A percentile compares a stretch with the other conserved stretches of the same genome.
Conservation (phyloP, 257 asterid species). For the Asclepias syriaca region DNA sequence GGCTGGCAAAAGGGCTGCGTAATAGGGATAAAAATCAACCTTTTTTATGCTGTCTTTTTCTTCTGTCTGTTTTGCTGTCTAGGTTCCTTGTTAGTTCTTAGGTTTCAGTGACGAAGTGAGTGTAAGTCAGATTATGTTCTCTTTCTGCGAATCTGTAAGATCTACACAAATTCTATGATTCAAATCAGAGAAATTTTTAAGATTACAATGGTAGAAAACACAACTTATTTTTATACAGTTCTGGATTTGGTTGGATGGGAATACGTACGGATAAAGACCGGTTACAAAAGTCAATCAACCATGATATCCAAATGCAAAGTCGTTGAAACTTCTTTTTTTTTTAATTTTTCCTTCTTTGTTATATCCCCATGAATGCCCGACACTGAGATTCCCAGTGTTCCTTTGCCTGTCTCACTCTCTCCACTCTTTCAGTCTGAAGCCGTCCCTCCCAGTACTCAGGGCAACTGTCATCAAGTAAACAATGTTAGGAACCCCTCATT, state of each 20-base stretch:
- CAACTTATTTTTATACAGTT: conserved; percentile 1
- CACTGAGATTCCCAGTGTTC: conserved; percentile 88
- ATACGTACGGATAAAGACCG: background rate
- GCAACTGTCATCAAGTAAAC: conserved; percentile 42
- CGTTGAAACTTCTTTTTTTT: conserved; percentile 2
- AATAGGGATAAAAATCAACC: background rate
- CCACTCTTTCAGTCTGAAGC: conserved; percentile 56
- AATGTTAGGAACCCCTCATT: background rate
- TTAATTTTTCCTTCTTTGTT: conserved; percentile 6
- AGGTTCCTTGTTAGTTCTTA: background rate
- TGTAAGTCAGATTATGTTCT: background rate
- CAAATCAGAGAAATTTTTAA: too few species aligned
- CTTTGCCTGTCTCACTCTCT: conserved; percentile 71
- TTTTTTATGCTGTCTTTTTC: background rate
- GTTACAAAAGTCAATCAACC: background rate
- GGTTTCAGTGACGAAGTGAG: background rate
- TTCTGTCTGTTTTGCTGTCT: background rate
- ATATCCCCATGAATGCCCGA: conserved; percentile 64
- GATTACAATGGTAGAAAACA: background rate
- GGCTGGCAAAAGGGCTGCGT: background rate
- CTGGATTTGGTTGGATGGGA: background rate
- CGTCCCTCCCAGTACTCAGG: conserved; percentile 75
- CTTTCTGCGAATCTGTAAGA: too few species aligned
- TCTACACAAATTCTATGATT: background rate
- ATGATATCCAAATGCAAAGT: too few species aligned